Percentiles rank a stretch among this genome's conserved stretches.
Conservation (phyloP, 371 early-diverging fungal species). For the Chytridiales sp. region DNA sequence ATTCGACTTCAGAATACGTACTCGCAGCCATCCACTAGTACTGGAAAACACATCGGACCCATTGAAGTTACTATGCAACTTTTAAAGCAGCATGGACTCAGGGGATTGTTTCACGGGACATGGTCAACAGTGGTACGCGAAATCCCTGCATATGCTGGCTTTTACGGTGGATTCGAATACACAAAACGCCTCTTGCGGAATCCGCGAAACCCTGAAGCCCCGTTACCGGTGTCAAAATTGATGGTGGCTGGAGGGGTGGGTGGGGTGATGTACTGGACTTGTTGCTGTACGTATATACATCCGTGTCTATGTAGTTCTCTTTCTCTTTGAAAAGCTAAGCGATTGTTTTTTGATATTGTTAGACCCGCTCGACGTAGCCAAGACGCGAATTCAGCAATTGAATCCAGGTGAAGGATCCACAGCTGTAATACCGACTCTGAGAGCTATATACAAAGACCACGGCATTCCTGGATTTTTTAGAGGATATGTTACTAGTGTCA, state of each 20-base stretch:
- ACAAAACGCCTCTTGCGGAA: slow-evolving; percentile 54
- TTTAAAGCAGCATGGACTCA: slow-evolving; percentile 61
- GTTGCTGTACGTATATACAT: slow-evolving; percentile 46
- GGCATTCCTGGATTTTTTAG: slow-evolving; percentile 21
- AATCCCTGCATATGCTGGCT: slow-evolving; percentile 79
- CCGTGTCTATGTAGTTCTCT: no score
- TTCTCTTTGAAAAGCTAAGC: background rate
- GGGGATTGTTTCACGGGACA: slow-evolving; percentile 76
- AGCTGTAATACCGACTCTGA: slow-evolving; percentile 10
- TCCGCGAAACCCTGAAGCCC: background rate
- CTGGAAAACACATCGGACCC: slow-evolving; percentile 55
- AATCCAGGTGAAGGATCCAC: slow-evolving; percentile 5
- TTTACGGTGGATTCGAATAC: slow-evolving; percentile 77
- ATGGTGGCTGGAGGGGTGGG: slow-evolving; percentile 76
- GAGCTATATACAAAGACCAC: slow-evolving; percentile 4
- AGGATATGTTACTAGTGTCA: slow-evolving; percentile 24
- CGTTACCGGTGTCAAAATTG: slow-evolving; percentile 52
- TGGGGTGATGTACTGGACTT: slow-evolving; percentile 76
- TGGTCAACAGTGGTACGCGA: slow-evolving; percentile 76
- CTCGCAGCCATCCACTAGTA: slow-evolving; percentile 38
- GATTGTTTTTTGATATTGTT: background rate
- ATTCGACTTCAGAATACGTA: slow-evolving; percentile 79
- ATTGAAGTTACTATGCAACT: slow-evolving; percentile 65
- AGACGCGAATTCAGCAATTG: slow-evolving; percentile 64
- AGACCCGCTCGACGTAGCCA: slow-evolving; percentile 79